Evolutionary conservation across 768 basidiomycete genomes (phyloP).

Genomic region (Amanita thiersii): DNA sequence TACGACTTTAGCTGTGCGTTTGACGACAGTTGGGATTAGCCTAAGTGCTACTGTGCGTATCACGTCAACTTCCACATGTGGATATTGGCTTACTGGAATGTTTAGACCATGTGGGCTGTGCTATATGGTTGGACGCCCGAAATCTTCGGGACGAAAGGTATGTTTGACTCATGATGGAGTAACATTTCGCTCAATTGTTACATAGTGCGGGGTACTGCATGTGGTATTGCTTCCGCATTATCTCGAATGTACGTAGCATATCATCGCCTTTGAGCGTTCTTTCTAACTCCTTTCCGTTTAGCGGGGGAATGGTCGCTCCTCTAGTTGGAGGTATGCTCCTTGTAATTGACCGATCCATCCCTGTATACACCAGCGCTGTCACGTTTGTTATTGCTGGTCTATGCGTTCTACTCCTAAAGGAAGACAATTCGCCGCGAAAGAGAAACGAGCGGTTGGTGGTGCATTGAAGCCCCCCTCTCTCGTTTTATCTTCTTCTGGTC

Average conservation of each 20-base stretch:
- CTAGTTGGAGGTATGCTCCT: slow-evolving; percentile 70
- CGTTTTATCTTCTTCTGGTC: too few species aligned
- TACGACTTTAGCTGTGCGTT: slow-evolving; percentile 48
- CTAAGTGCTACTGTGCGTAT: slow-evolving; percentile 59
- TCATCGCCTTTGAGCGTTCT: background rate
- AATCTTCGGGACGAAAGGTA: slow-evolving; percentile 75
- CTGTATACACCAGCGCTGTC: slow-evolving; percentile 67
- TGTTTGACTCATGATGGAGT: slow-evolving; percentile 8
- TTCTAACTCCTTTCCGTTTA: slow-evolving; percentile 20
- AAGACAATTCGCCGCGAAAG: slow-evolving; percentile 26
- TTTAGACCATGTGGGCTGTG: slow-evolving; percentile 80
- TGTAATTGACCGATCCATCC: slow-evolving; percentile 56
- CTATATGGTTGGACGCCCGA: slow-evolving; percentile 87
- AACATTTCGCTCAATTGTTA: slow-evolving; percentile 5
- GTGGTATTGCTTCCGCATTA: slow-evolving; percentile 80
- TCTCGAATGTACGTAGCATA: slow-evolving; percentile 61
- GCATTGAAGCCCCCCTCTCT: too few species aligned
- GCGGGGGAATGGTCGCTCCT: slow-evolving; percentile 86
- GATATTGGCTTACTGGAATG: background rate
- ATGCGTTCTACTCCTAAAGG: slow-evolving; percentile 51
- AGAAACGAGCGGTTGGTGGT: slow-evolving; percentile 17
- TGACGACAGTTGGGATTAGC: slow-evolving; percentile 70
- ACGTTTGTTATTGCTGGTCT: slow-evolving; percentile 56
- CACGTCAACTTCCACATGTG: background rate
- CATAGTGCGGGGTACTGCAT: slow-evolving; percentile 77